These are phyloP conservation scores for Sugiyamaella japonica DNA, from an alignment of 1,139 yeast species.

Conservation along the genomic window DNA sequence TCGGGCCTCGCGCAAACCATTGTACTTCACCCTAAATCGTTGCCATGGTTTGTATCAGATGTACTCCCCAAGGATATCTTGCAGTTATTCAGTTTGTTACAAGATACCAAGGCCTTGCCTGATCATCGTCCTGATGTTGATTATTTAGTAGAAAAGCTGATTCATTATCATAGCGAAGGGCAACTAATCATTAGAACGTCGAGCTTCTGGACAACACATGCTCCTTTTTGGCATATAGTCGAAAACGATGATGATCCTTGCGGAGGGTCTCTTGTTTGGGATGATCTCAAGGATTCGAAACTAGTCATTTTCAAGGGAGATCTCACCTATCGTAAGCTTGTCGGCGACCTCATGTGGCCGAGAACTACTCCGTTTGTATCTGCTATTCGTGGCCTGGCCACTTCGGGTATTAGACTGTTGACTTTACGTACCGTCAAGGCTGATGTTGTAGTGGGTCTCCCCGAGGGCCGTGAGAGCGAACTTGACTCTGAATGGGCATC, in stretches of 20 bases:
- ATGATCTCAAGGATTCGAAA: constrained; percentile 56
- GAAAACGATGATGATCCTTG: constrained; percentile 55
- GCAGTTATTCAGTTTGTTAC: constrained; percentile 58
- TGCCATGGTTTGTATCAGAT: constrained; percentile 98
- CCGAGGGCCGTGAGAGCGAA: constrained; percentile 65
- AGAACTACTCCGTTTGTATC: constrained; percentile 68
- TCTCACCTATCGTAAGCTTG: constrained; percentile 87
- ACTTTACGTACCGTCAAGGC: constrained; percentile 93
- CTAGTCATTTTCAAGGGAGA: constrained; percentile 92
- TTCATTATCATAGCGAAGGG: constrained; percentile 50
- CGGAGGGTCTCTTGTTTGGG: constrained; percentile 58
- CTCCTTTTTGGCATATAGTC: constrained; percentile 64
- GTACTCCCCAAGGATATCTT: constrained; percentile 81
- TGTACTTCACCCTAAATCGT: constrained; percentile 81
- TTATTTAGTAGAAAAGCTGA: constrained; percentile 53
- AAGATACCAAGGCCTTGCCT: constrained; percentile 54
- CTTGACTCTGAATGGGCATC: constrained; percentile 57
- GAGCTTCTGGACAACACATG: constrained; percentile 82
- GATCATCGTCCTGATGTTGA: constrained; percentile 47
- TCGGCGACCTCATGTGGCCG: constrained; percentile 89
- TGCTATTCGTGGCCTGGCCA: constrained; percentile 70
- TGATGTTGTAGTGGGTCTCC: constrained; percentile 89
- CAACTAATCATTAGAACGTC: constrained; percentile 59
- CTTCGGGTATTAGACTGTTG: constrained; percentile 58
- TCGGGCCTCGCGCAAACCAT: constrained; percentile 60